Evolutionary conservation across 768 basidiomycete species (phyloP), one percentile per base, ranked within the genome.

Genomic region (Lactarius trivialis): DNA sequence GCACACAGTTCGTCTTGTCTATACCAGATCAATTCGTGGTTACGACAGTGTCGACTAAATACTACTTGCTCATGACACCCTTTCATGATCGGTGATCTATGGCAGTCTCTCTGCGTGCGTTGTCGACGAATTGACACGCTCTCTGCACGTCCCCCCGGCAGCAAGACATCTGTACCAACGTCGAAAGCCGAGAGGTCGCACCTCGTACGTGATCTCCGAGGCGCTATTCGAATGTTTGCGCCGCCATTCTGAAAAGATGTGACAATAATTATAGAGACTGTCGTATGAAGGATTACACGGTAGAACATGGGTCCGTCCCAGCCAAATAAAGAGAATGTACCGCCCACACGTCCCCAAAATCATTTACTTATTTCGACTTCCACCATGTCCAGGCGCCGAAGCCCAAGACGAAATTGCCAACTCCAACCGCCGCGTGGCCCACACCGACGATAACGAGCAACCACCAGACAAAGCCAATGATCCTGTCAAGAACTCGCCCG

Each of bases 381-480:
- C 64, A 65, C 81, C 84, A 89, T 24, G 76, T 78, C 82, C 83
- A 88, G 19, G 83, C 79, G 3, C 82, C 80, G 14, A 89, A 70
- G 21, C 89, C 84, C n/a, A 91, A 69, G 51, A 86, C 61, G 69
- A 88, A 83, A 70, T 91, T 92, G 68, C 85, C 83, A 34, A 89
- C 65, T 0, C 91, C 91, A 60, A 91, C 70, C n/a, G 77, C 69
- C 2, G 81, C 77, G 21, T 87, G 86, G 26, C 93, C 93, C 26
- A 87, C 87, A 24, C 95, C 95, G 21, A 93, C 71, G 39, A 90
- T 60, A 24, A 85, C 79, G 65, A 95, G 73, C 11, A 88, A 45
- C 79, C 82, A 90, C 95, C 94, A 98, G 9, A 81, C 73, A 64
- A 85, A 78, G 11, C 96, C 96, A 58, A 96, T 72, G 45, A 85